Percentiles rank a stretch among this genome's conserved stretches.
Evolutionary conservation across 805 yeast genomes (phyloP).

Genomic region (Kregervanrija pseudodelftensis): DNA sequence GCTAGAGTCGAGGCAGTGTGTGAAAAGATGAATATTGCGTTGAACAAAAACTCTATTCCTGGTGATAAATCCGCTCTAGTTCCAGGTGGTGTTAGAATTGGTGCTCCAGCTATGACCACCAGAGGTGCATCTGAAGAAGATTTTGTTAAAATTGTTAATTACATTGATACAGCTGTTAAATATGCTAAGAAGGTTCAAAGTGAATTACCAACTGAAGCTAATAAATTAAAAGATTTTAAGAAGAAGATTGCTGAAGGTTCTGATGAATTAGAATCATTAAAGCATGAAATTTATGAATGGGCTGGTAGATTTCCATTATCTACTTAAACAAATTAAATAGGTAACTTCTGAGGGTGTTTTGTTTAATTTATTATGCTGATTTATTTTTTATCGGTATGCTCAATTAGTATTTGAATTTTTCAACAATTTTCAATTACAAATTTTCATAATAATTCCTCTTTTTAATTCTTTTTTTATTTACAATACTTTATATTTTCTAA

Average conservation of each 20-base stretch:
- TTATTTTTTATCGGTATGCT: too few relatives aligned
- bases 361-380: too few relatives aligned
- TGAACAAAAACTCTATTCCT: constrained; percentile 96
- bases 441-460: too few relatives aligned
- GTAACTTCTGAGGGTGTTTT: too few relatives aligned
- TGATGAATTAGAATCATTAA: constrained; percentile 58
- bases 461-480: too few relatives aligned
- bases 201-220: constrained; percentile 82
- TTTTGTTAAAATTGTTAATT: constrained; percentile 70
- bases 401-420: too few relatives aligned
- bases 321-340: constrained; percentile 28
- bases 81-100: constrained; percentile 96
- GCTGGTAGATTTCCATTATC: constrained; percentile 79
- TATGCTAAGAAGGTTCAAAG: constrained; percentile 72
- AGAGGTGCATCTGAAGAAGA: constrained; percentile 91
- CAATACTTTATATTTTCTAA: constrained; percentile 1
- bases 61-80: constrained; percentile 95
- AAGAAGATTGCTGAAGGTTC: constrained; percentile 66
- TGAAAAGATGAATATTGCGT: constrained; percentile 90
- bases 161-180: constrained; percentile 72
- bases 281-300: constrained; percentile 82
- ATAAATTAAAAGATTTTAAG: constrained; percentile 95
- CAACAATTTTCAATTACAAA: too few relatives aligned
- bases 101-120: constrained; percentile 98
- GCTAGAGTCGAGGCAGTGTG: constrained; percentile 94